These are phyloP conservation scores for Rhypophila decipiens DNA, from an alignment of 495 filamentous ascomycete species.

Conservation along the genomic window DNA sequence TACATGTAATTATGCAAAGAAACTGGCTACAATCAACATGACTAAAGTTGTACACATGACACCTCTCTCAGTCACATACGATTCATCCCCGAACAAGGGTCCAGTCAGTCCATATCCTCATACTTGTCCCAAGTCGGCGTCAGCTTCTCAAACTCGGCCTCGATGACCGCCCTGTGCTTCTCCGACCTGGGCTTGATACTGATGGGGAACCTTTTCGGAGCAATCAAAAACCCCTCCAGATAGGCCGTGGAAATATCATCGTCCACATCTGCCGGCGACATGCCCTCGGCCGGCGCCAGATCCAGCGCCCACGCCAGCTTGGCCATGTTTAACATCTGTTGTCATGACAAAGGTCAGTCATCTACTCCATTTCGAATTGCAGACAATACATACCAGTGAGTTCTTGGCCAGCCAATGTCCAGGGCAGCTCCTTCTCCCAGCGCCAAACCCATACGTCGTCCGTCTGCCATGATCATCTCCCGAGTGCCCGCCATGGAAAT, in stretches of 20 bases:
- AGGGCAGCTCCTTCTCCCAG: background rate
- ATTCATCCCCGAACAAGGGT: no score
- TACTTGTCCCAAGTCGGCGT: background rate
- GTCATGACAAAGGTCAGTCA: slow-evolving; percentile 24
- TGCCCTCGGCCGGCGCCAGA: background rate
- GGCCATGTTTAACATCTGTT: slow-evolving; percentile 1
- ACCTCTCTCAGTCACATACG: no score
- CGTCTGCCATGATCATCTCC: background rate
- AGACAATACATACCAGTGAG: background rate
- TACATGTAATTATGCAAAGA: no score
- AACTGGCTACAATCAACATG: no score
- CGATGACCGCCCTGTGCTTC: background rate
- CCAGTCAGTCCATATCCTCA: no score
- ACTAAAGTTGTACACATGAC: no score
- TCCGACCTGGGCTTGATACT: background rate
- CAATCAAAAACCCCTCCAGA: background rate
- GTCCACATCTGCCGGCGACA: background rate
- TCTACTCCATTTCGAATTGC: no score
- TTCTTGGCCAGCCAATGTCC: background rate
- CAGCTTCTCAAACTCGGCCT: background rate
- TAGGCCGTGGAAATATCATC: background rate
- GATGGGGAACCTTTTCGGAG: background rate
- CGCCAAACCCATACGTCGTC: background rate
- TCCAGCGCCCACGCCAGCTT: background rate
- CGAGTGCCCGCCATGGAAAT: background rate